A percentile compares a stretch with the other conserved stretches of the same genome.
Conservation (phyloP, 176 grass and related monocot genomes). For the Carex myosuroides region DNA sequence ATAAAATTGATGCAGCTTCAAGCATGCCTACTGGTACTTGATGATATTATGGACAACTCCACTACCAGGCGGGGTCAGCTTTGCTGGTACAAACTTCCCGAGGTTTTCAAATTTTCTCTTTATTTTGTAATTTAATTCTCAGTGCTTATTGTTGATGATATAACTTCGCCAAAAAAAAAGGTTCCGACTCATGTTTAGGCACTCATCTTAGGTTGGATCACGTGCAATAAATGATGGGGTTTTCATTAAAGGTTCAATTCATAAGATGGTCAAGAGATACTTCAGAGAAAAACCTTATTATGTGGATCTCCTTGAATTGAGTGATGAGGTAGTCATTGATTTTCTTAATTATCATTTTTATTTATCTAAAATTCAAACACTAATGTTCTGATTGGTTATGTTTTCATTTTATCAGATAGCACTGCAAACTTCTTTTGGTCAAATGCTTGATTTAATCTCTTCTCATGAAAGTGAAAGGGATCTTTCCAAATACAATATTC, state of each 20-base stretch:
- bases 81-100: conserved; percentile 78
- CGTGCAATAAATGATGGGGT: conserved; percentile 89
- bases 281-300: conserved; percentile 91
- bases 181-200: conserved; percentile 3
- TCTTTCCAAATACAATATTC: conserved; percentile 67
- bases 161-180: not conserved
- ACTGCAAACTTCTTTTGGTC: conserved; percentile 93
- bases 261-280: conserved; percentile 51
- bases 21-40: conserved; percentile 96
- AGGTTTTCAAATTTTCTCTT: conserved; percentile 32
- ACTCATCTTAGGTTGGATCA: conserved; percentile 58
- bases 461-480: conserved; percentile 89
- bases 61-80: conserved; percentile 73
- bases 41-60: conserved; percentile 96
- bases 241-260: conserved; percentile 77
- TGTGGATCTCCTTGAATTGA: conserved; percentile 88
- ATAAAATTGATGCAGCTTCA: conserved; percentile 59
- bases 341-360: not conserved
- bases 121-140: conserved; percentile 1
- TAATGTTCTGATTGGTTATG: conserved; percentile 13
- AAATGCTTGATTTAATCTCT: conserved; percentile 85
- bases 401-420: conserved; percentile 54
- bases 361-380: not conserved
- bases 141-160: not conserved
- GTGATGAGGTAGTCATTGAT: conserved; percentile 62